phyloP scores from a whole-genome alignment of 495 filamentous ascomycete genomes.

The Lindgomyces ingoldianus region DNA sequence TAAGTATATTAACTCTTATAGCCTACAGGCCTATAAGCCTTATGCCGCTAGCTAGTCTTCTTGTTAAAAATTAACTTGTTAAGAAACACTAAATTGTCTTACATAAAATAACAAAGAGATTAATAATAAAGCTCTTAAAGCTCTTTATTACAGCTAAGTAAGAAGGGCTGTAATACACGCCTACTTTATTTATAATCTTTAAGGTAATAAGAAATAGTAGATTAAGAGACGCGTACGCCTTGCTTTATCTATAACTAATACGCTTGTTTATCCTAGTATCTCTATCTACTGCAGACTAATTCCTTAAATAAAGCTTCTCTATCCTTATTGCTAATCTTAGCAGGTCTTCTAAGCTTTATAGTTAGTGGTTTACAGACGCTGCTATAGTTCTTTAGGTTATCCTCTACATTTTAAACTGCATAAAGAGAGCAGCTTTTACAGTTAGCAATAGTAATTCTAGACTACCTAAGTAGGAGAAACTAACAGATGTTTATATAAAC shows the following conservation, averaged over 20 bases:
- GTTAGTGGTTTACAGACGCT: neutral
- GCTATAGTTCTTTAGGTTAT: neutral
- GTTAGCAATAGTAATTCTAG: neutral
- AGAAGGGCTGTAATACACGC: neutral
- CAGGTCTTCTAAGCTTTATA: neutral
- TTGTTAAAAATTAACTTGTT: slow-evolving; percentile 8
- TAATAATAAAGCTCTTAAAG: neutral
- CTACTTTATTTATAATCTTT: neutral
- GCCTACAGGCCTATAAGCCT: slow-evolving; percentile 6
- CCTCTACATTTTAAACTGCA: neutral
- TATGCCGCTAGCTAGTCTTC: slow-evolving; percentile 14
- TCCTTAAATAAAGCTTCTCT: neutral
- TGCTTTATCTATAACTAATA: neutral
- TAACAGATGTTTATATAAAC: neutral
- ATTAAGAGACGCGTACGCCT: neutral
- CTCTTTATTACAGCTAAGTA: neutral
- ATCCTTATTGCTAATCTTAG: neutral
- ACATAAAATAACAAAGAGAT: neutral
- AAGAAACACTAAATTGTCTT: slow-evolving; percentile 7
- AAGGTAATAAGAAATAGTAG: neutral
- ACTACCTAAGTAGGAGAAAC: neutral
- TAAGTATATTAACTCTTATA: neutral
- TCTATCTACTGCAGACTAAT: neutral
- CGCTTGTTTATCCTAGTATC: neutral
- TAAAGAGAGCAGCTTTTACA: neutral